Conservation (phyloP, 768 basidiomycete genomes). For the Boletus vinaceobasis region DNA sequence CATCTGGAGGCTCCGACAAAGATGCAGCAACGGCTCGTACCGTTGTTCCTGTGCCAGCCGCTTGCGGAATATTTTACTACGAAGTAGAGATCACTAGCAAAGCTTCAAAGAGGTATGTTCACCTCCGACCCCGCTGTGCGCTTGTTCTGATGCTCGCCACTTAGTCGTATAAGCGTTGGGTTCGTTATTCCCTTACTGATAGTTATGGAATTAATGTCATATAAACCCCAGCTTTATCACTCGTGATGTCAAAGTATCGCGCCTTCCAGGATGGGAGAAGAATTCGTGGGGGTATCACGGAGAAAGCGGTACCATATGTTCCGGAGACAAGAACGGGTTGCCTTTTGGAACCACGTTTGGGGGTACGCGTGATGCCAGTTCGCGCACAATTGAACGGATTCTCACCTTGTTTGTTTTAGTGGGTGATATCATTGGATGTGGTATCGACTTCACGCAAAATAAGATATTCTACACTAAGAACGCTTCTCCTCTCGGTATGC, state of each 20-base stretch:
- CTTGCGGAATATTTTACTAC: constrained; percentile 92
- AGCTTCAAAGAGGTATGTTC: constrained; percentile 69
- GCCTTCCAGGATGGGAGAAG: constrained; percentile 83
- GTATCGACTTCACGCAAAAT: constrained; percentile 82
- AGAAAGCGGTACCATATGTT: constrained; percentile 81
- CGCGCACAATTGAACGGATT: not conserved
- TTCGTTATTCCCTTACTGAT: constrained; percentile 32
- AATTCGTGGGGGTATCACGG: constrained; percentile 92
- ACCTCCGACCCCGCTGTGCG: not conserved
- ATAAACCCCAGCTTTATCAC: constrained; percentile 55
- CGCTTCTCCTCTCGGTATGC: constrained; percentile 62
- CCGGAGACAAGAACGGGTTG: constrained; percentile 66
- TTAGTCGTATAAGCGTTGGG: constrained; percentile 80
- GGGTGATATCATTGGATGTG: constrained; percentile 88
- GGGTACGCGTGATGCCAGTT: constrained; percentile 45
- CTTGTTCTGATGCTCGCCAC: constrained; percentile 16
- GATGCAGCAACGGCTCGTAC: constrained; percentile 86
- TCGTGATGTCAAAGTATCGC: constrained; percentile 59
- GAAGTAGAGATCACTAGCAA: constrained; percentile 84
- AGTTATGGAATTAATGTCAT: constrained; percentile 10
- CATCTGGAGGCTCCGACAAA: constrained; percentile 58
- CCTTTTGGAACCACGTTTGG: constrained; percentile 79
- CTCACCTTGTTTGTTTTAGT: constrained; percentile 40
- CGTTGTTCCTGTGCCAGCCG: constrained; percentile 70
- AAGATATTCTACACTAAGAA: constrained; percentile 91